A percentile compares a stretch with the other conserved stretches of the same genome.
Conservation (phyloP, 1,284 basidiomycete genomes). For the Abortiporus biennis region DNA sequence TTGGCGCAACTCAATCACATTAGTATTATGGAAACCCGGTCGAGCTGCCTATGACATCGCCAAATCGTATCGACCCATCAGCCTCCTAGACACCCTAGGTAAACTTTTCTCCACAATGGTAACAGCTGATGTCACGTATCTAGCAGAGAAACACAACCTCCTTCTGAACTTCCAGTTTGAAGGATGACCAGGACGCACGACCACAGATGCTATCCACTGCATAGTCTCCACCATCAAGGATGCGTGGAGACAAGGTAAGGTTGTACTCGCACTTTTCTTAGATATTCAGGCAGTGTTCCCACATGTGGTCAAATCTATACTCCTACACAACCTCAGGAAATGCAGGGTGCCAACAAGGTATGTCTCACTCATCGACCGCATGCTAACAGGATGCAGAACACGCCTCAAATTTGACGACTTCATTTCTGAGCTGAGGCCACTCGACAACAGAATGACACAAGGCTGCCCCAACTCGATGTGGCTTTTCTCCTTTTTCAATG, state of each 20-base stretch:
- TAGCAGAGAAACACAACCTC: conserved; percentile 18
- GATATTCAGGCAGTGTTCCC: conserved; percentile 37
- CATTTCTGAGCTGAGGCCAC: conserved; percentile 15
- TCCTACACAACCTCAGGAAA: conserved; percentile 25
- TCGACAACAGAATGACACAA: conserved; percentile 27
- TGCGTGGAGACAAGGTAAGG: conserved; percentile 27
- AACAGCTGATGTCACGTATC: conserved; percentile 16
- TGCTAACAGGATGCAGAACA: conserved; percentile 19
- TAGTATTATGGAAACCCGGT: conserved; percentile 33
- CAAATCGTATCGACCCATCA: conserved; percentile 34
- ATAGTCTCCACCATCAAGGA: conserved; percentile 25
- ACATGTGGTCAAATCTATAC: conserved; percentile 20
- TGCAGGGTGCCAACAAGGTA: conserved; percentile 21
- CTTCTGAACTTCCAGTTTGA: conserved; percentile 28
- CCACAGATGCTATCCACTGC: conserved; percentile 30
- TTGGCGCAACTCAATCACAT: conserved; percentile 28
- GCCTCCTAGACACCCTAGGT: conserved; percentile 28
- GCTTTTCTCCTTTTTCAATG: conserved; percentile 28
- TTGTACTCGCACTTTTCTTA: conserved; percentile 28
- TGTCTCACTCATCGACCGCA: conserved; percentile 18
- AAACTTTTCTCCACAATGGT: conserved; percentile 27
- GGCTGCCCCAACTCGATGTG: conserved; percentile 28
- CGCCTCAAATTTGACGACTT: conserved; percentile 26
- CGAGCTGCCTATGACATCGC: conserved; percentile 28
- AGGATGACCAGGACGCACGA: conserved; percentile 27